Conservation (phyloP, 1,284 basidiomycete genomes). For the Hypsizygus ulmarius region DNA sequence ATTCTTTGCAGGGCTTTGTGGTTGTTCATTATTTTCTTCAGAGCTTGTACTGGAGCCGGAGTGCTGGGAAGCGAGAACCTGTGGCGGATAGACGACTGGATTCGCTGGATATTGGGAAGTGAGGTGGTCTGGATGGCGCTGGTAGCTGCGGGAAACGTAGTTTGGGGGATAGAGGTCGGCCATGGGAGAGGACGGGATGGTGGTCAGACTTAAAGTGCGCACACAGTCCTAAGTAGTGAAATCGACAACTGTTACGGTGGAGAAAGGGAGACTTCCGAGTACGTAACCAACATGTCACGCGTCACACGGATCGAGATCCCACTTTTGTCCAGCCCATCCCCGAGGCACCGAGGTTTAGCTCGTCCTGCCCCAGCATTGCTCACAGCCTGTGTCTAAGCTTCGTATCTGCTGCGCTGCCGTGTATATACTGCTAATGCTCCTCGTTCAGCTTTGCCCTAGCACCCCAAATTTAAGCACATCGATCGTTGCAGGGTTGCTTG, state of each 20-base stretch:
- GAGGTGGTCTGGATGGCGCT: slow-evolving; percentile 24
- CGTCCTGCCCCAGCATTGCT: slow-evolving; percentile 6
- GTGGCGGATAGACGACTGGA: slow-evolving; percentile 44
- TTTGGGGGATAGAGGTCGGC: slow-evolving; percentile 71
- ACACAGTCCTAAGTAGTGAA: slow-evolving; percentile 35
- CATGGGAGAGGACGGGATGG: slow-evolving; percentile 37
- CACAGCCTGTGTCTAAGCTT: background rate
- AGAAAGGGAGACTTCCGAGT: slow-evolving; percentile 42
- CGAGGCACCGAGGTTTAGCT: slow-evolving; percentile 35
- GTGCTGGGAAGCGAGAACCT: slow-evolving; percentile 41
- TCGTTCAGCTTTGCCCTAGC: background rate
- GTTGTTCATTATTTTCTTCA: slow-evolving; percentile 49
- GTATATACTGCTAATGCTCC: background rate
- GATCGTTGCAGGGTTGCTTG: slow-evolving; percentile 16
- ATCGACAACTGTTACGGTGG: slow-evolving; percentile 32
- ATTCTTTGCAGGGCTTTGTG: slow-evolving; percentile 47
- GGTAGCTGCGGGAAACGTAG: slow-evolving; percentile 40
- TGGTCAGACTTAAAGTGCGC: slow-evolving; percentile 5
- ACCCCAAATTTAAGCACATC: slow-evolving; percentile 12
- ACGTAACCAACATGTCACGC: slow-evolving; percentile 38
- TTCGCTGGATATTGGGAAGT: slow-evolving; percentile 28
- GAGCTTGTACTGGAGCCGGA: slow-evolving; percentile 43
- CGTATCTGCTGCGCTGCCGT: background rate
- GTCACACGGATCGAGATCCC: slow-evolving; percentile 20
- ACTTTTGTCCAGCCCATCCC: slow-evolving; percentile 14